These are phyloP conservation scores for Osmozyma mogii DNA, from an alignment of 805 yeast genomes.

Conservation along the genomic window DNA sequence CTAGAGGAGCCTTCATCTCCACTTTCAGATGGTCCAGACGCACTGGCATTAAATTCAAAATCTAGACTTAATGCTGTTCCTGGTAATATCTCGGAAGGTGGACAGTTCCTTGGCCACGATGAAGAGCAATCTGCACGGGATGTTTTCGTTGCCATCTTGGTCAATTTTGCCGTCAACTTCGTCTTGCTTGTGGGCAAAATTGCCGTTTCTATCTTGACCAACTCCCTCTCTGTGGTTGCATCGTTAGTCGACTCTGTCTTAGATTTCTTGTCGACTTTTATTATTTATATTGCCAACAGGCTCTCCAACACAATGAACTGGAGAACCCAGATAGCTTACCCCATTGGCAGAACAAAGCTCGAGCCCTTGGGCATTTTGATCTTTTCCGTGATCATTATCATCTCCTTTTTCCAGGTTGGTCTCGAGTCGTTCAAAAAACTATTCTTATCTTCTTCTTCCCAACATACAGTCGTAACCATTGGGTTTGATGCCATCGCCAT, in stretches of 20 bases:
- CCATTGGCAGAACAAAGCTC: constrained; percentile 64
- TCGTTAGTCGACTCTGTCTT: constrained; percentile 70
- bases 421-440: constrained; percentile 50
- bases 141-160: constrained; percentile 53
- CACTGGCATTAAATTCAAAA: constrained; percentile 12
- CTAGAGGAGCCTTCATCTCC: no score
- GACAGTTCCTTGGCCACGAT: constrained; percentile 44
- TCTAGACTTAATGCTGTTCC: constrained; percentile 41
- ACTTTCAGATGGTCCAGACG: no score
- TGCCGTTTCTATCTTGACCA: constrained; percentile 53
- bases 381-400: constrained; percentile 61
- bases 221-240: constrained; percentile 69
- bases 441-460: constrained; percentile 22
- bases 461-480: constrained; percentile 36
- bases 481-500: constrained; percentile 45
- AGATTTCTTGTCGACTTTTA: constrained; percentile 67
- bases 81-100: constrained; percentile 56
- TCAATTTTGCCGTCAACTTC: constrained; percentile 55
- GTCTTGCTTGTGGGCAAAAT: constrained; percentile 53
- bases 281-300: constrained; percentile 55
- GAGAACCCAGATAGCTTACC: constrained; percentile 42
- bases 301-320: constrained; percentile 40
- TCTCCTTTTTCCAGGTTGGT: constrained; percentile 67
- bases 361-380: constrained; percentile 76
- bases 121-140: constrained; percentile 33